phyloP scores from a whole-genome alignment of 192 early-diverging fungal genomes.

The Backusella westeae region DNA sequence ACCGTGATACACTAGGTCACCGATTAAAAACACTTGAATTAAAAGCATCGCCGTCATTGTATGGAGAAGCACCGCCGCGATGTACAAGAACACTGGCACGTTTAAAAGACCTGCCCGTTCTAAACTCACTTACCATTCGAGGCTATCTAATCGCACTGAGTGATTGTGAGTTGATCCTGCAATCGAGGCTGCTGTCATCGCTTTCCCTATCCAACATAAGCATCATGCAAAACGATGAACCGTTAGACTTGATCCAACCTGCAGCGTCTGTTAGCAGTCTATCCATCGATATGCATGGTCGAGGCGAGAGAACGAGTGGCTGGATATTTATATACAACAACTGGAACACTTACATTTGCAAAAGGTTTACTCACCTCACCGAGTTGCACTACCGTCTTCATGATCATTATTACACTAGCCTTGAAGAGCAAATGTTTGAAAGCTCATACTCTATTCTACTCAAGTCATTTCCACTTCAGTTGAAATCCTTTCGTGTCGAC shows the following conservation, averaged over 20 bases:
- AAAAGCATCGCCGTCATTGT: not conserved
- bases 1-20: not conserved
- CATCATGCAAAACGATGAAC: not conserved
- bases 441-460: not conserved
- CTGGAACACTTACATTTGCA: not conserved
- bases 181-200: not conserved
- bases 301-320: not conserved
- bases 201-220: not conserved
- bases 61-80: not conserved
- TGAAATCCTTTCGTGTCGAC: not conserved
- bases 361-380: not conserved
- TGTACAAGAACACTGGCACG: not conserved
- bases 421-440: not conserved
- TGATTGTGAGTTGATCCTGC: not conserved
- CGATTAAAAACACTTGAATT: not conserved
- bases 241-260: not conserved
- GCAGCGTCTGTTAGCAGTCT: not conserved
- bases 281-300: not conserved
- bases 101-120: not conserved
- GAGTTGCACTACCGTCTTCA: not conserved
- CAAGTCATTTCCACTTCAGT: not conserved
- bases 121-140: not conserved
- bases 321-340: not conserved
- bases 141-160: not conserved
- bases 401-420: not conserved